phyloP scores from a whole-genome alignment of 176 grass and related monocot species.

The Pontederia crassipes region DNA sequence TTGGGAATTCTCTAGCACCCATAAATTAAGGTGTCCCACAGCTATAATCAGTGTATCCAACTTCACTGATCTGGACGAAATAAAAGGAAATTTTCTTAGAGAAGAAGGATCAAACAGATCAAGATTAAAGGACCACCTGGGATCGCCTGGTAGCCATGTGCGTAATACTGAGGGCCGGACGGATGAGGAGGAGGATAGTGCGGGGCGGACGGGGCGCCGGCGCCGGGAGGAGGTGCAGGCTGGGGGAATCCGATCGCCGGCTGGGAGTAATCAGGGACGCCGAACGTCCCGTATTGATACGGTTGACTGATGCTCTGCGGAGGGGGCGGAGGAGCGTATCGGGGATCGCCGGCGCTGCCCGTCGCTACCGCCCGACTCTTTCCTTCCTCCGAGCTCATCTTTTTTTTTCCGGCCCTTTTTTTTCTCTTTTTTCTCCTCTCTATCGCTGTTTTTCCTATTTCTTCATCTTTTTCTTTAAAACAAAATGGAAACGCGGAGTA shows the following conservation, averaged over 20 bases:
- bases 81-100: not conserved
- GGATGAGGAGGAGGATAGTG: conserved; percentile 38
- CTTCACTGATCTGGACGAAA: not conserved
- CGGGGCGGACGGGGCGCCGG: conserved; percentile 25
- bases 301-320: conserved; percentile 11
- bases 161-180: conserved; percentile 43
- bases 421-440: no score
- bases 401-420: not conserved
- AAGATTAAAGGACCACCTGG: conserved; percentile 32
- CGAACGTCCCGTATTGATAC: conserved; percentile 71
- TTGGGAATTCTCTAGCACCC: no score
- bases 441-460: no score
- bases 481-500: no score
- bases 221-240: conserved; percentile 34
- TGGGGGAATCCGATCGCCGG: conserved; percentile 75
- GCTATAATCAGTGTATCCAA: no score
- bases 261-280: conserved; percentile 31
- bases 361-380: not conserved
- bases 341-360: not conserved
- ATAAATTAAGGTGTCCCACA: no score
- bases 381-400: conserved; percentile 3
- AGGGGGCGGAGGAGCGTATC: not conserved
- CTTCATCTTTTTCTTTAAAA: no score
- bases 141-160: conserved; percentile 53
- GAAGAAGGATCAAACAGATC: not conserved